phyloP scores from a whole-genome alignment of 2,329 filamentous ascomycete species.

The Colletotrichum sp. region DNA sequence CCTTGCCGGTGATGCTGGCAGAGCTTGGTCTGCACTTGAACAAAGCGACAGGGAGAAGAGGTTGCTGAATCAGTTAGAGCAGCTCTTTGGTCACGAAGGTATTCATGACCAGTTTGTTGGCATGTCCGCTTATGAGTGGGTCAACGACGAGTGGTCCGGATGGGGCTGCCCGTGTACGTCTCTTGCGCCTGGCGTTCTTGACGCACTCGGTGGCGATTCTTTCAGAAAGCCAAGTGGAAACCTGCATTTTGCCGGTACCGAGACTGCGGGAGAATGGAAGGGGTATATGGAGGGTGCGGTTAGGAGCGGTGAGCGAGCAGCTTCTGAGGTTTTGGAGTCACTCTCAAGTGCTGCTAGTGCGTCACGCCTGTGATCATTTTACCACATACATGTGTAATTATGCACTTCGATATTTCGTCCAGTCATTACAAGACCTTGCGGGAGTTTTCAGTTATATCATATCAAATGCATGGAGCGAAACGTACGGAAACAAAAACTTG shows the following conservation, averaged over 20 bases:
- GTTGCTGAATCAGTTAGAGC: constrained; percentile 31
- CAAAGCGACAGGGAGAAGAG: constrained; percentile 22
- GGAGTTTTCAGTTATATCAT: background rate
- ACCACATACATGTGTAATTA: background rate
- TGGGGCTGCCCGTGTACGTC: constrained; percentile 44
- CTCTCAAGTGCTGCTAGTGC: background rate
- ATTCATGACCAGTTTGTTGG: constrained; percentile 31
- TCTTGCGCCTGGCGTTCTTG: constrained; percentile 42
- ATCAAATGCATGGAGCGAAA: background rate
- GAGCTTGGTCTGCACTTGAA: constrained; percentile 32
- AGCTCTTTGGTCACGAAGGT: constrained; percentile 24
- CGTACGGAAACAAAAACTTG: background rate
- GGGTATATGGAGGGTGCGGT: constrained; percentile 66
- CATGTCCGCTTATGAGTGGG: constrained; percentile 42
- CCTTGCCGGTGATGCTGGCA: constrained; percentile 39
- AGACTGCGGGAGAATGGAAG: constrained; percentile 57
- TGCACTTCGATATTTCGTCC: background rate
- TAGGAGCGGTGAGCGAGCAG: constrained; percentile 51
- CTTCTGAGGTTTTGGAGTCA: constrained; percentile 41
- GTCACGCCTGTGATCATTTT: background rate
- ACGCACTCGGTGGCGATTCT: constrained; percentile 31
- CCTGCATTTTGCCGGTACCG: constrained; percentile 54
- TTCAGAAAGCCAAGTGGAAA: constrained; percentile 41
- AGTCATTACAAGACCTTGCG: background rate
- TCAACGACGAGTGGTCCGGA: constrained; percentile 40